A percentile compares a stretch with the other conserved stretches of the same genome.
phyloP scores from a whole-genome alignment of 2,329 filamentous ascomycete genomes.

The Alternaria dauci region DNA sequence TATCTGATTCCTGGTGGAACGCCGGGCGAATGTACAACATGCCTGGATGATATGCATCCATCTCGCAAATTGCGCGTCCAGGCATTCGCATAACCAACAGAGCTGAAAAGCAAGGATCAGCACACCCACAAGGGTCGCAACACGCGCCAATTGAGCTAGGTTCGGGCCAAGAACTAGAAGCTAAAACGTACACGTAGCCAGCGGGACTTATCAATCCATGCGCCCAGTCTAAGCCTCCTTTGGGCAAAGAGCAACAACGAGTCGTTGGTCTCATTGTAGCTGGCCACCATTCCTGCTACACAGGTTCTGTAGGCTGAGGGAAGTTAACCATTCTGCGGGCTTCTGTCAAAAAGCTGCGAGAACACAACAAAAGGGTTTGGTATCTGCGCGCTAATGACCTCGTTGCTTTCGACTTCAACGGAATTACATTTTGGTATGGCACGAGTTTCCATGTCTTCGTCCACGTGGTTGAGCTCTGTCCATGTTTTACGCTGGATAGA shows the following conservation, averaged over 20 bases:
- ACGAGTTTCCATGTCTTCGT: not conserved
- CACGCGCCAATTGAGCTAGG: not conserved
- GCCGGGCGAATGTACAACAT: not conserved
- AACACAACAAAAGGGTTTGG: conserved; percentile 52
- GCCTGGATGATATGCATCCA: not conserved
- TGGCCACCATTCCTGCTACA: conserved; percentile 69
- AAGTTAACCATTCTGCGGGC: conserved; percentile 65
- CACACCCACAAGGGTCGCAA: not conserved
- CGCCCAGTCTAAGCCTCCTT: not conserved
- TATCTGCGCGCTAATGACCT: conserved; percentile 67
- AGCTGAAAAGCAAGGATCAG: not conserved
- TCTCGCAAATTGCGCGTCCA: not conserved
- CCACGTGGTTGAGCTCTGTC: not conserved
- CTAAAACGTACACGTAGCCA: not conserved
- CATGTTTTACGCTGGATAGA: not conserved
- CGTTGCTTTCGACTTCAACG: conserved; percentile 65
- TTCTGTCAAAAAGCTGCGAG: conserved; percentile 54
- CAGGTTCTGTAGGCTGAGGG: conserved; percentile 68
- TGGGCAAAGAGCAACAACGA: conserved; percentile 57
- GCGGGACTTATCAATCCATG: not conserved
- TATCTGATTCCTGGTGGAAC: not conserved
- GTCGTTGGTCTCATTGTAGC: conserved; percentile 61
- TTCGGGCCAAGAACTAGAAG: not conserved
- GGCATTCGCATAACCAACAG: not conserved
- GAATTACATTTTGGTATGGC: conserved; percentile 58